Evolutionary conservation across 2,329 filamentous ascomycete genomes (phyloP).

Genomic region (Scleromitrula shiraiana): DNA sequence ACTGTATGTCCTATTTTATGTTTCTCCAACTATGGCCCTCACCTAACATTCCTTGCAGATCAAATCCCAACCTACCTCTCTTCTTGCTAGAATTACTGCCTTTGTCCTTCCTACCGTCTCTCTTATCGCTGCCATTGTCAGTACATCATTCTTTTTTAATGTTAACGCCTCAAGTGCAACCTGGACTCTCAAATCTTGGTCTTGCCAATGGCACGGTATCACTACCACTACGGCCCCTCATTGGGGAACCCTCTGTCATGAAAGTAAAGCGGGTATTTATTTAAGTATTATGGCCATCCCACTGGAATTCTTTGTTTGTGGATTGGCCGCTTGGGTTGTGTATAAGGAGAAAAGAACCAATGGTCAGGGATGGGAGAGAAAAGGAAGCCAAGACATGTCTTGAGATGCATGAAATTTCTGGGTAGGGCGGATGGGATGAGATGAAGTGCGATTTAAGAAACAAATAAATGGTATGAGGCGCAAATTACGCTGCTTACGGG

Average conservation of each 20-base stretch:
- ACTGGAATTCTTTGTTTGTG: constrained; percentile 43
- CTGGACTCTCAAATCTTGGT: constrained; percentile 54
- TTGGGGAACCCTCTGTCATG: constrained; percentile 48
- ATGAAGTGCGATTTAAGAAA: too few relatives aligned
- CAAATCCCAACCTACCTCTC: constrained; percentile 21
- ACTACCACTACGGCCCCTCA: constrained; percentile 44
- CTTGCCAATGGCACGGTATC: constrained; percentile 50
- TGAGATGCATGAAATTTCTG: too few relatives aligned
- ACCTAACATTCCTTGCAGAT: background rate
- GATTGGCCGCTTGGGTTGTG: constrained; percentile 36
- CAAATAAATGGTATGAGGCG: too few relatives aligned
- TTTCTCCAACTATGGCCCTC: background rate
- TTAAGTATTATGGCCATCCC: constrained; percentile 50
- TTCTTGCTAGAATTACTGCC: constrained; percentile 15
- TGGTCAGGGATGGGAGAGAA: constrained; percentile 20
- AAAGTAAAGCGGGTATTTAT: constrained; percentile 47
- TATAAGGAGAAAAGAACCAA: constrained; percentile 36
- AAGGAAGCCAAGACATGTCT: constrained; percentile 27
- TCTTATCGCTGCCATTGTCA: constrained; percentile 41
- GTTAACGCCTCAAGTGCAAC: constrained; percentile 43
- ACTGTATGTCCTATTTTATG: constrained; percentile 36
- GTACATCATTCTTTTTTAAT: constrained; percentile 49
- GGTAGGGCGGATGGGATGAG: background rate
- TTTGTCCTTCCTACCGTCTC: constrained; percentile 36
- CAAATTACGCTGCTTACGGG: too few relatives aligned